phyloP scores from a whole-genome alignment of 2,329 filamentous ascomycete genomes.

The Achaetomium macrosporum region DNA sequence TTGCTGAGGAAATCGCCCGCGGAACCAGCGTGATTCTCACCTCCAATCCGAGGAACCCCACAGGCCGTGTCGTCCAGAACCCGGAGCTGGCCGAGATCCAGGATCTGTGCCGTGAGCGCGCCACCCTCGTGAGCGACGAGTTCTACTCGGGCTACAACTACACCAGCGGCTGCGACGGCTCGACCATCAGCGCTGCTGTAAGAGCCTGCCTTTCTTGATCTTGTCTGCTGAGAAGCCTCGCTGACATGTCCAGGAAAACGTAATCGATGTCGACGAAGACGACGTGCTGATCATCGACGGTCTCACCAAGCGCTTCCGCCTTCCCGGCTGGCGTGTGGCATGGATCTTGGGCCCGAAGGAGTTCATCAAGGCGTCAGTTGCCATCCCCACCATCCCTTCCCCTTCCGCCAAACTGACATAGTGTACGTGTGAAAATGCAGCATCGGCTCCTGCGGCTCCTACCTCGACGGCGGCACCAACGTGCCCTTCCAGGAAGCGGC shows the following conservation, averaged over 20 bases:
- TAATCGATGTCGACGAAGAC: slow-evolving; percentile 82
- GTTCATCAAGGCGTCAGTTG: slow-evolving; percentile 72
- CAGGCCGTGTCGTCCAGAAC: slow-evolving; percentile 78
- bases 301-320: slow-evolving; percentile 91
- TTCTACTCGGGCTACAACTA: slow-evolving; percentile 98
- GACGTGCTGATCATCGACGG: slow-evolving; percentile 94
- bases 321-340: slow-evolving; percentile 93
- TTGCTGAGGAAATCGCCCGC: slow-evolving; percentile 82
- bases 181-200: slow-evolving; percentile 73
- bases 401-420: neutral
- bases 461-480: slow-evolving; percentile 90
- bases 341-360: slow-evolving; percentile 97
- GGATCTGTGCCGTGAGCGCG: slow-evolving; percentile 83
- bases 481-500: slow-evolving; percentile 95
- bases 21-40: slow-evolving; percentile 86
- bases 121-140: slow-evolving; percentile 91
- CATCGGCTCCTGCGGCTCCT: slow-evolving; percentile 85
- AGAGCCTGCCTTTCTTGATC: slow-evolving; percentile 2
- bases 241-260: slow-evolving; percentile 53
- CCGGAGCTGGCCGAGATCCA: slow-evolving; percentile 86
- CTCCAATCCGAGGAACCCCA: slow-evolving; percentile 92
- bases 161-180: slow-evolving; percentile 83
- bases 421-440: slow-evolving; percentile 26
- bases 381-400: neutral
- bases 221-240: neutral